A percentile compares a stretch with the other conserved stretches of the same genome.
Conservation (phyloP, 768 basidiomycete genomes). For the Xerocomellus amylosporus region DNA sequence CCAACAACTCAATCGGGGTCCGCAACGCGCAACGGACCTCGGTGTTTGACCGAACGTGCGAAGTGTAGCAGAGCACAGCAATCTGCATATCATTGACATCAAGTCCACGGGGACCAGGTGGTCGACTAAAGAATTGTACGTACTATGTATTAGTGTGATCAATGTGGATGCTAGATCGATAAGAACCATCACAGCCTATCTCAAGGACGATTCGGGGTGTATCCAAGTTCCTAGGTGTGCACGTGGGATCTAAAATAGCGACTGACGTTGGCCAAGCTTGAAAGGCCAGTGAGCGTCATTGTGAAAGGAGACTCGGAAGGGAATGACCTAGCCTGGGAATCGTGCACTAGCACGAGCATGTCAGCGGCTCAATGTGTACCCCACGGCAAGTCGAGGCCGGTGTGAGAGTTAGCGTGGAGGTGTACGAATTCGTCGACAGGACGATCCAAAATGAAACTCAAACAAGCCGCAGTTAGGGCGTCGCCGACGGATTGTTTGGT, state of each 20-base stretch:
- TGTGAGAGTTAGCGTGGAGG: slow-evolving; percentile 22
- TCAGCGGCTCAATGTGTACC: slow-evolving; percentile 6
- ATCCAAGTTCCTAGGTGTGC: background rate
- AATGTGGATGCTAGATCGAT: slow-evolving; percentile 4
- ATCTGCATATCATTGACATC: slow-evolving; percentile 6
- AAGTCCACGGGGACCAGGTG: slow-evolving; percentile 10
- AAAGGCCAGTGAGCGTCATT: background rate
- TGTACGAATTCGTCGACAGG: slow-evolving; percentile 18
- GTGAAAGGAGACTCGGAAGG: background rate
- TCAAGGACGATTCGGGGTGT: background rate
- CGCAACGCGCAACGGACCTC: background rate
- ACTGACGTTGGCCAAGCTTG: background rate
- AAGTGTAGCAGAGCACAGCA: slow-evolving; percentile 13
- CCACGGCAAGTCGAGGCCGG: slow-evolving; percentile 26
- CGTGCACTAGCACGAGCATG: background rate
- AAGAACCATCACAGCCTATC: slow-evolving; percentile 4
- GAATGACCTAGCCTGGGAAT: background rate
- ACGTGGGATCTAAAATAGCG: background rate
- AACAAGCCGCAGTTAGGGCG: slow-evolving; percentile 28
- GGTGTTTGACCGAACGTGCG: slow-evolving; percentile 12
- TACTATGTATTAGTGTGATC: background rate
- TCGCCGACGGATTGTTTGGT: slow-evolving; percentile 19
- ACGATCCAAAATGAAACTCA: slow-evolving; percentile 33
- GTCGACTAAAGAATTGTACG: slow-evolving; percentile 1
- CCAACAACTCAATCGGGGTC: background rate